Conservation (phyloP, 2,329 filamentous ascomycete genomes). For the Hypoxylon sp. region DNA sequence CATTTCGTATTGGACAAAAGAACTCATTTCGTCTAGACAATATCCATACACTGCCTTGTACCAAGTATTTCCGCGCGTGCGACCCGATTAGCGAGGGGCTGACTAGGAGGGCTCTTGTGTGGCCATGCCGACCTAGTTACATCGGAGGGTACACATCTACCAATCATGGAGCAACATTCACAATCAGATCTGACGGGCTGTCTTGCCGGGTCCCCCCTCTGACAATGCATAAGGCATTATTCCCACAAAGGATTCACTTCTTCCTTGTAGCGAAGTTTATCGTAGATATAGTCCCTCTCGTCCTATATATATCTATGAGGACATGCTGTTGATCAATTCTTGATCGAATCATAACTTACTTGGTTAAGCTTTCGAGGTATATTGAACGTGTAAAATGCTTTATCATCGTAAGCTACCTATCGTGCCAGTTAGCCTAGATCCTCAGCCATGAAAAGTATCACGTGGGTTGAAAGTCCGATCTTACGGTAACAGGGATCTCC, state of each 20-base stretch:
- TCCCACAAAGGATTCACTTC: slow-evolving; percentile 11
- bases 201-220: not conserved
- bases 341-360: slow-evolving; percentile 12
- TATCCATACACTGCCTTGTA: slow-evolving; percentile 7
- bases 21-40: not conserved
- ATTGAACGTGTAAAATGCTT: slow-evolving; percentile 19
- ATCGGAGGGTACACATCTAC: slow-evolving; percentile 8
- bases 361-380: slow-evolving; percentile 22
- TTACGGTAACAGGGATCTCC: slow-evolving; percentile 21
- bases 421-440: slow-evolving; percentile 11
- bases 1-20: slow-evolving; percentile 1
- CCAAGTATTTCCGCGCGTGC: slow-evolving; percentile 3
- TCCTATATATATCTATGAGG: slow-evolving; percentile 9
- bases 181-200: slow-evolving; percentile 7
- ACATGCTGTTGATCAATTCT: not conserved
- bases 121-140: slow-evolving; percentile 4
- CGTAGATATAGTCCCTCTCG: slow-evolving; percentile 25
- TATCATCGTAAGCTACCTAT: slow-evolving; percentile 16
- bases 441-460: not conserved
- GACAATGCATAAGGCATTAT: slow-evolving; percentile 5
- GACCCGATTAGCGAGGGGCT: slow-evolving; percentile 7
- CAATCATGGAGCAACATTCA: slow-evolving; percentile 12
- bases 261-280: slow-evolving; percentile 17
- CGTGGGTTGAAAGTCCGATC: not conserved
- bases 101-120: not conserved